A percentile compares a stretch with the other conserved stretches of the same genome.
These are phyloP conservation scores for Brassica balearica DNA, from an alignment of 441 rosid species.

Conservation along the genomic window DNA sequence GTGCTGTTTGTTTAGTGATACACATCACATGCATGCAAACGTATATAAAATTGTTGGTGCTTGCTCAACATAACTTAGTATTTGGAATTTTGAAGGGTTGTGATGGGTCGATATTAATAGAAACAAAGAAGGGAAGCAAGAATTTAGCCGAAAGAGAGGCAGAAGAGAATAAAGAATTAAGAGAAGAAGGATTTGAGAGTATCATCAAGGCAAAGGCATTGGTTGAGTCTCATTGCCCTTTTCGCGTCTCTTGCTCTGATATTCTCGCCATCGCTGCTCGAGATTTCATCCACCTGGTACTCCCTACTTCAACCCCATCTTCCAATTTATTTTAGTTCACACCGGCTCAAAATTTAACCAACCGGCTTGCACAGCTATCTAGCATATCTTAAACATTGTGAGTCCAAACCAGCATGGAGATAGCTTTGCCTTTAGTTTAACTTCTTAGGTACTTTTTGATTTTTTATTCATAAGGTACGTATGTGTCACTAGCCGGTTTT, in stretches of 20 bases:
- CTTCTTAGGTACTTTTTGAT: not conserved
- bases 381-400: not conserved
- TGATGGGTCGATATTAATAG: conserved; percentile 65
- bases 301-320: not conserved
- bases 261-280: conserved; percentile 73
- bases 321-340: not conserved
- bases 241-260: conserved; percentile 79
- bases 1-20: not conserved
- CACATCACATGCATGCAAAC: conserved; percentile 11
- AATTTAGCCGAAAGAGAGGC: conserved; percentile 62
- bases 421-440: not conserved
- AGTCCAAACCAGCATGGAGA: conserved; percentile 1
- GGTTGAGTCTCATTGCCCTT: conserved; percentile 66
- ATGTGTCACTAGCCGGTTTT: too few relatives aligned
- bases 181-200: conserved; percentile 60
- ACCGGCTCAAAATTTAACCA: not conserved
- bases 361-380: not conserved
- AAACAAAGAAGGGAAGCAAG: conserved; percentile 63
- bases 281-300: conserved; percentile 69
- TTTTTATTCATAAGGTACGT: too few relatives aligned
- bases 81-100: conserved; percentile 59
- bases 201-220: conserved; percentile 56
- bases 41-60: not conserved
- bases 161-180: conserved; percentile 56
- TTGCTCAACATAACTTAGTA: not conserved